Evolutionary conservation across 495 filamentous ascomycete species (phyloP).

Genomic region (Penicillium atrosanguineum): DNA sequence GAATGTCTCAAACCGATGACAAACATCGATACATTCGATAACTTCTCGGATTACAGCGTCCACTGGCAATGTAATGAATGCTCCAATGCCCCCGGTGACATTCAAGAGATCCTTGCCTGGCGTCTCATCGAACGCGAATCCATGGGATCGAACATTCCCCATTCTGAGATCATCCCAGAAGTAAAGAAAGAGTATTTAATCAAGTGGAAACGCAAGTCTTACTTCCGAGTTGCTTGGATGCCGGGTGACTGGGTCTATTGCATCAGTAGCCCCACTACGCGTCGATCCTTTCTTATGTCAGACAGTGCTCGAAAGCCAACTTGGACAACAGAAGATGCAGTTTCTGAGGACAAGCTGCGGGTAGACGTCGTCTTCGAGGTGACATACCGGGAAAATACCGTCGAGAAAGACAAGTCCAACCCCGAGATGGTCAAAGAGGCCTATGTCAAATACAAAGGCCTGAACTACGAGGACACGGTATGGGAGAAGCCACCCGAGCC

Average conservation of each 20-base stretch:
- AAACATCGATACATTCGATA: slow-evolving; percentile 35
- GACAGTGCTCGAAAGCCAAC: slow-evolving; percentile 62
- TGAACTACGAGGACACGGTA: slow-evolving; percentile 86
- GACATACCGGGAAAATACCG: slow-evolving; percentile 49
- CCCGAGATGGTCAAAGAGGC: slow-evolving; percentile 51
- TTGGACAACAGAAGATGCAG: slow-evolving; percentile 71
- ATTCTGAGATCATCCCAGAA: slow-evolving; percentile 57
- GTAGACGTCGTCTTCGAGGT: slow-evolving; percentile 88
- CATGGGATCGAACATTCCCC: slow-evolving; percentile 40
- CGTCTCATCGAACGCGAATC: slow-evolving; percentile 56
- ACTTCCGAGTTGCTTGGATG: slow-evolving; percentile 79
- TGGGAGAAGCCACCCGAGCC: slow-evolving; percentile 82
- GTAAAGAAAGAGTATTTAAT: slow-evolving; percentile 85
- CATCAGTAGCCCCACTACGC: slow-evolving; percentile 58
- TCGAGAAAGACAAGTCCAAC: slow-evolving; percentile 37
- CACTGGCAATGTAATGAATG: slow-evolving; percentile 81
- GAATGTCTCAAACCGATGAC: slow-evolving; percentile 58
- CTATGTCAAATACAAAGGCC: slow-evolving; percentile 88
- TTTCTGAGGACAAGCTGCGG: slow-evolving; percentile 78
- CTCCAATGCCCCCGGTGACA: slow-evolving; percentile 51
- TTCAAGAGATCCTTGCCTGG: slow-evolving; percentile 82
- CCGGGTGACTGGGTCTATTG: slow-evolving; percentile 88
- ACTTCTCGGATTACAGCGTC: slow-evolving; percentile 57
- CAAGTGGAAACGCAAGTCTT: slow-evolving; percentile 79
- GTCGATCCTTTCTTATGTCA: slow-evolving; percentile 69